phyloP scores from a whole-genome alignment of 1,284 basidiomycete genomes.

The Meripilus lineatus region DNA sequence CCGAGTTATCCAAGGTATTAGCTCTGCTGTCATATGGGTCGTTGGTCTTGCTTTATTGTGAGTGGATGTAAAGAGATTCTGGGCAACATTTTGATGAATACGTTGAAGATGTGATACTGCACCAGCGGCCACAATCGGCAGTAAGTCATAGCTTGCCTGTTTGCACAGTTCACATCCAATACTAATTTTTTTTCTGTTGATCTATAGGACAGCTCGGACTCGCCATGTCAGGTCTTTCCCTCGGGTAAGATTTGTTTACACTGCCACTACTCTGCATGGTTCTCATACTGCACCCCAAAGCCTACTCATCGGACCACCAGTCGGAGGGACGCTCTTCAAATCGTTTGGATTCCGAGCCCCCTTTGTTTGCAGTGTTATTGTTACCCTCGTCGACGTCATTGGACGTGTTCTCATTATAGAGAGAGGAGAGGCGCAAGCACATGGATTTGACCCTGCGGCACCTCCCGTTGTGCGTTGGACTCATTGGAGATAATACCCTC shows the following conservation, averaged over 20 bases:
- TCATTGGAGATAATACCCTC: no score
- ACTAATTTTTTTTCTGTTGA: not conserved
- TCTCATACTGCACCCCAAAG: conserved; percentile 20
- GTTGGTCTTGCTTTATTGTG: conserved; percentile 70
- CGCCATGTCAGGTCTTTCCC: conserved; percentile 63
- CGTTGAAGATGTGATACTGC: conserved; percentile 60
- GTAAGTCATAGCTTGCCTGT: conserved; percentile 34
- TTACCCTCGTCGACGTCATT: conserved; percentile 57
- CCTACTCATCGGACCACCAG: conserved; percentile 59
- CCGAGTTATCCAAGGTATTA: conserved; percentile 67
- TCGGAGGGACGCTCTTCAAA: conserved; percentile 64
- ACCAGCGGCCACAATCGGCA: conserved; percentile 52
- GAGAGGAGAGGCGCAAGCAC: conserved; percentile 53
- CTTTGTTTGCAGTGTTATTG: conserved; percentile 64
- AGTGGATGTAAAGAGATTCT: no score
- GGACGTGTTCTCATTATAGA: conserved; percentile 62
- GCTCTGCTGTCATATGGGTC: conserved; percentile 73
- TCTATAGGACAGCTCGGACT: conserved; percentile 65
- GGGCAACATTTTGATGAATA: not conserved
- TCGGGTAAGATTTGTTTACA: conserved; percentile 50
- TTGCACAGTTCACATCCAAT: not conserved
- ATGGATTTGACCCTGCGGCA: conserved; percentile 35
- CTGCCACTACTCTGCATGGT: not conserved
- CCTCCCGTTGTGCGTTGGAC: conserved; percentile 1
- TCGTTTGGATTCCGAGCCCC: conserved; percentile 71